Conservation (phyloP, 2,329 filamentous ascomycete genomes). For the Aspergillus sergii region DNA sequence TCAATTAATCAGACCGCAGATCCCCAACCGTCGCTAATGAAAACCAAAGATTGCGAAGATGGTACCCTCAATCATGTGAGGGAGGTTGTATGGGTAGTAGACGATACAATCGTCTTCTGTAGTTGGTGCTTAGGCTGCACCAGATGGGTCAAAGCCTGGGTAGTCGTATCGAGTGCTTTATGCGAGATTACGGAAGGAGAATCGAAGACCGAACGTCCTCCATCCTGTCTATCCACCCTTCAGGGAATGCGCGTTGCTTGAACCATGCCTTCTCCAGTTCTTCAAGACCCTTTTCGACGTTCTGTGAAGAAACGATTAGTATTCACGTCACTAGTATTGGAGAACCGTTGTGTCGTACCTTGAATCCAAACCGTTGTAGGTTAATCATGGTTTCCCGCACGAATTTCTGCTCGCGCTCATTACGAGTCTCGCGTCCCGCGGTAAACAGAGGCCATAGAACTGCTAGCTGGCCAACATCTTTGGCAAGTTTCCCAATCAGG, state of each 20-base stretch:
- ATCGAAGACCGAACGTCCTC: slow-evolving; percentile 37
- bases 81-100: not conserved
- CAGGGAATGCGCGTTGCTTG: slow-evolving; percentile 35
- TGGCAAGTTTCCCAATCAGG: slow-evolving; percentile 33
- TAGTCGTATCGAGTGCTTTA: not conserved
- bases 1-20: not conserved
- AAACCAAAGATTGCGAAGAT: slow-evolving; percentile 8
- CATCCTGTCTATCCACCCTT: slow-evolving; percentile 36
- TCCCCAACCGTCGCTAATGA: slow-evolving; percentile 9
- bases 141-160: not conserved
- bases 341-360: slow-evolving; percentile 19
- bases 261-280: slow-evolving; percentile 35
- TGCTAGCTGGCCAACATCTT: slow-evolving; percentile 37
- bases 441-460: slow-evolving; percentile 39
- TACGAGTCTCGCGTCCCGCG: slow-evolving; percentile 35
- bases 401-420: slow-evolving; percentile 31
- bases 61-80: not conserved
- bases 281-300: slow-evolving; percentile 35
- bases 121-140: not conserved
- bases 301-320: slow-evolving; percentile 19
- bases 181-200: slow-evolving; percentile 29
- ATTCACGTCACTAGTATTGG: not conserved
- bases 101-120: not conserved
- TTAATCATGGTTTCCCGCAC: slow-evolving; percentile 35
- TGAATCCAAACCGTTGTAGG: slow-evolving; percentile 32